Evolutionary conservation across 352 stramenopile species (phyloP).

Genomic region (Globisporangium radiosum): DNA sequence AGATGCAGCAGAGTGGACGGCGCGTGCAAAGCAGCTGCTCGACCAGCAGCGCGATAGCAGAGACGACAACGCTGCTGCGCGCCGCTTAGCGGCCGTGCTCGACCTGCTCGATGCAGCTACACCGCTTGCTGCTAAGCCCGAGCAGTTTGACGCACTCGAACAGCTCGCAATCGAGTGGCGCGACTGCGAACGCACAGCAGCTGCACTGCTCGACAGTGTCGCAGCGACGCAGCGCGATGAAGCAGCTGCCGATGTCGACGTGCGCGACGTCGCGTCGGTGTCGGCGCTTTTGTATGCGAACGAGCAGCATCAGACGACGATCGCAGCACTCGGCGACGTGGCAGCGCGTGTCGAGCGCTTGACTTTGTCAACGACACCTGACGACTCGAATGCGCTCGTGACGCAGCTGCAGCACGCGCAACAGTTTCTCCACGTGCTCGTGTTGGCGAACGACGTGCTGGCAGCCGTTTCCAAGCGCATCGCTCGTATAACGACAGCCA

Average conservation of each 20-base stretch:
- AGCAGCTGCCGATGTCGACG: constrained; percentile 6
- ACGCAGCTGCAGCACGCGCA: constrained; percentile 5
- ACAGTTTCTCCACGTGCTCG: constrained; percentile 15
- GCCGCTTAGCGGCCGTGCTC: too few species aligned
- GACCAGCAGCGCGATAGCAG: too few species aligned
- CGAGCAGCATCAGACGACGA: constrained; percentile 11
- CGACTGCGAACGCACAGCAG: constrained; percentile 10
- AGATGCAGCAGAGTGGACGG: constrained; percentile 18
- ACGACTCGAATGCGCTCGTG: constrained; percentile 2
- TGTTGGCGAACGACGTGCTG: constrained; percentile 12
- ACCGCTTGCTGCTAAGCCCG: too few species aligned
- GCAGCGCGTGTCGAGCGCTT: too few species aligned
- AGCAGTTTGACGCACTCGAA: too few species aligned
- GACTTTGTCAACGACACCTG: constrained; percentile 3
- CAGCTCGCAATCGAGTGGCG: too few species aligned
- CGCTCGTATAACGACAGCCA: not conserved
- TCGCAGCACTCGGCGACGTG: constrained; percentile 4
- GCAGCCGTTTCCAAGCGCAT: constrained; percentile 10
- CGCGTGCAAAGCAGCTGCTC: too few species aligned
- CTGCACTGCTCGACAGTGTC: constrained; percentile 21
- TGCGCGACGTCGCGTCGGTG: constrained; percentile 5
- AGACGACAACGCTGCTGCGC: too few species aligned
- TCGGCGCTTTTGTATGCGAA: constrained; percentile 8
- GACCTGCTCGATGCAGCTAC: too few species aligned
- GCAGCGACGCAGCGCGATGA: constrained; percentile 20